phyloP scores from a whole-genome alignment of 768 basidiomycete species.

The Podaxis sp. region DNA sequence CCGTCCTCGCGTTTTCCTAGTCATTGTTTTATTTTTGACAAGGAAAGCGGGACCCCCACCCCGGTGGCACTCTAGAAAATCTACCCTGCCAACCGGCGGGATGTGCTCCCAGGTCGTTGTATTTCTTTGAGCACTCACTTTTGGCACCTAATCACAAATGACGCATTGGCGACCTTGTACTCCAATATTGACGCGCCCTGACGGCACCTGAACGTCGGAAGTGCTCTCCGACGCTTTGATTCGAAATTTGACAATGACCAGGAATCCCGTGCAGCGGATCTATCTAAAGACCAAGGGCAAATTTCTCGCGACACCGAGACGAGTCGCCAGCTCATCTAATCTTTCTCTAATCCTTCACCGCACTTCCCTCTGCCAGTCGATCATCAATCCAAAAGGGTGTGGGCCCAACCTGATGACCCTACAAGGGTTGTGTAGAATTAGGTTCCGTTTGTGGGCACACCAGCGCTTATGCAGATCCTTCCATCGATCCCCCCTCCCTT shows the following conservation, averaged over 20 bases:
- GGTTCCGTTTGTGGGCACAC: conserved; percentile 4
- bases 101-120: conserved; percentile 5
- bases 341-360: background rate
- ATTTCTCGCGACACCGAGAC: background rate
- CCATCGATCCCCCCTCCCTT: background rate
- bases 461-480: background rate
- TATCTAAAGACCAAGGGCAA: background rate
- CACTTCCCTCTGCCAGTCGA: background rate
- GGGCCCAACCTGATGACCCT: conserved; percentile 8
- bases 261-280: background rate
- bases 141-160: background rate
- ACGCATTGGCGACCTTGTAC: conserved; percentile 1
- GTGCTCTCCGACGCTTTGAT: background rate
- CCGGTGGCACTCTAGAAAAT: background rate
- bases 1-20: background rate
- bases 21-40: background rate
- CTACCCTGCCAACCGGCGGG: background rate
- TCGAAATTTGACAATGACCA: background rate
- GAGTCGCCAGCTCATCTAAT: background rate
- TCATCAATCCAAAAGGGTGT: background rate
- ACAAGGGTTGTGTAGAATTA: background rate
- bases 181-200: background rate
- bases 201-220: background rate
- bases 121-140: background rate
- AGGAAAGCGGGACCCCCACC: no score